These are phyloP conservation scores for Ophiostoma ips DNA, from an alignment of 2,329 filamentous ascomycete genomes.

Conservation along the genomic window DNA sequence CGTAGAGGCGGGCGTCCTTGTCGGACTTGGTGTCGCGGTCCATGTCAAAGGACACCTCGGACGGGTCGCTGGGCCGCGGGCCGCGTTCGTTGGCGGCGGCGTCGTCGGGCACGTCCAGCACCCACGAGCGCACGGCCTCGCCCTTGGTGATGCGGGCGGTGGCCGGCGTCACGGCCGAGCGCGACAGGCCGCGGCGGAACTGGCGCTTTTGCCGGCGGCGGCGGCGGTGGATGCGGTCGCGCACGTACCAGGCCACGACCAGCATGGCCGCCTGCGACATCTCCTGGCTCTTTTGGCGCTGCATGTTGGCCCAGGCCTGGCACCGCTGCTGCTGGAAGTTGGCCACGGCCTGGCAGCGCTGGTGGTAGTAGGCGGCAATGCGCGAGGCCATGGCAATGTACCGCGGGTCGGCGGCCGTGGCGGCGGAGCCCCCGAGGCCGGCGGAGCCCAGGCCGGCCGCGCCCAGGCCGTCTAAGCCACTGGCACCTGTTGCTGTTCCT, in stretches of 20 bases:
- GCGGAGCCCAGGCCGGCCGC: neutral
- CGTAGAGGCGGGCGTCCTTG: constrained; percentile 29
- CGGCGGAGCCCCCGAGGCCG: no score
- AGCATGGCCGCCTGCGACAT: constrained; percentile 36
- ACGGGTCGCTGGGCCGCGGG: constrained; percentile 21
- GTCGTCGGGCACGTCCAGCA: constrained; percentile 25
- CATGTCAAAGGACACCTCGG: constrained; percentile 28
- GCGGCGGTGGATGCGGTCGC: constrained; percentile 31
- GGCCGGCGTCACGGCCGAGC: neutral
- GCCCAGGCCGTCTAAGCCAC: no score
- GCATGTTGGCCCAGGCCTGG: constrained; percentile 32
- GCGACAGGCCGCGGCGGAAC: constrained; percentile 26
- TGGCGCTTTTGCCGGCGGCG: constrained; percentile 26
- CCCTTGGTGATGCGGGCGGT: constrained; percentile 21
- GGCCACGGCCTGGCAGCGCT: constrained; percentile 32
- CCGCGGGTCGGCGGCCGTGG: constrained; percentile 22
- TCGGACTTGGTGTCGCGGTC: constrained; percentile 26
- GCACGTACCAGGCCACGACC: constrained; percentile 35
- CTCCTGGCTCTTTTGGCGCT: constrained; percentile 33
- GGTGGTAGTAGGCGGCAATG: constrained; percentile 35
- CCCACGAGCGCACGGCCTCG: constrained; percentile 30
- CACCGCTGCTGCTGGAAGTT: constrained; percentile 34
- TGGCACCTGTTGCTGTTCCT: neutral
- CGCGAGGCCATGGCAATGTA: constrained; percentile 32
- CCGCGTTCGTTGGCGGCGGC: constrained; percentile 18